Conservation (phyloP, 768 basidiomycete species). For the Chalciporus chontae region DNA sequence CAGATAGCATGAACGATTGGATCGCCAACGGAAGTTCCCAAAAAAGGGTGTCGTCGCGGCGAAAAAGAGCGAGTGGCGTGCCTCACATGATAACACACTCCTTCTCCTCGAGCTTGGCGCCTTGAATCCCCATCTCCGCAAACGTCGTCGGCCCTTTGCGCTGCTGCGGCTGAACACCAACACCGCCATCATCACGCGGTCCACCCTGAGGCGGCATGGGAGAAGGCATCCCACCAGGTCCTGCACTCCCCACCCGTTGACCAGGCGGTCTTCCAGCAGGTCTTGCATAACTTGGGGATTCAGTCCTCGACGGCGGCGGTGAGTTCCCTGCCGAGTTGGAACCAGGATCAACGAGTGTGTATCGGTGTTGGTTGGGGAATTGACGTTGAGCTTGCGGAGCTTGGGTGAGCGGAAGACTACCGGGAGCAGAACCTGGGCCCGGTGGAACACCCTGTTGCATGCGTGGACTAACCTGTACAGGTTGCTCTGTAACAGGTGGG, state of each 20-base stretch:
- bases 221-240: slow-evolving; percentile 10
- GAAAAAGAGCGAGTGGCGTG: not conserved
- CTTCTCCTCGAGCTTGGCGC: slow-evolving; percentile 72
- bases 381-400: slow-evolving; percentile 15
- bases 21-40: not conserved
- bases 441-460: not conserved
- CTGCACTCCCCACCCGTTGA: slow-evolving; percentile 22
- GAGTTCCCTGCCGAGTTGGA: slow-evolving; percentile 8
- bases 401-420: not conserved
- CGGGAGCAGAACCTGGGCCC: slow-evolving; percentile 1
- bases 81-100: slow-evolving; percentile 85
- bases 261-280: slow-evolving; percentile 31
- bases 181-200: not conserved
- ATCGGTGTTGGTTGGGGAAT: slow-evolving; percentile 40
- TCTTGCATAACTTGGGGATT: slow-evolving; percentile 26
- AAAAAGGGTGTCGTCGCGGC: not conserved
- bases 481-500: slow-evolving; percentile 15
- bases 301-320: slow-evolving; percentile 14
- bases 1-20: not conserved
- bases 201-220: slow-evolving; percentile 10
- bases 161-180: slow-evolving; percentile 3
- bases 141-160: slow-evolving; percentile 66
- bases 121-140: slow-evolving; percentile 90
- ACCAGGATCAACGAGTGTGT: slow-evolving; percentile 46
- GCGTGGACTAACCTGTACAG: slow-evolving; percentile 1